These are phyloP conservation scores for Rhizopogon sp. DNA, from an alignment of 768 basidiomycete genomes.

Conservation along the genomic window DNA sequence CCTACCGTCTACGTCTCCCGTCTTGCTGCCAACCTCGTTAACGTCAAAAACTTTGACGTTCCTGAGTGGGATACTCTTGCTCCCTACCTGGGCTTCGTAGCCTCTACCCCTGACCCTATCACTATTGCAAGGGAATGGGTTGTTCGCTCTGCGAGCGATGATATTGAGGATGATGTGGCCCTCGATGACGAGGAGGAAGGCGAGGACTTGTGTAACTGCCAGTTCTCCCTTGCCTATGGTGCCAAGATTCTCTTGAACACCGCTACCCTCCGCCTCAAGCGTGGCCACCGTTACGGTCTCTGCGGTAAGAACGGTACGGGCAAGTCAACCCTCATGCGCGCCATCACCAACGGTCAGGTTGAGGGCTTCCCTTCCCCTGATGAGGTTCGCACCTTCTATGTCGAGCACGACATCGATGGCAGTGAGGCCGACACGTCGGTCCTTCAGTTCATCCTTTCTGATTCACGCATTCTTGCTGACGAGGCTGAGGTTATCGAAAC, in stretches of 20 bases:
- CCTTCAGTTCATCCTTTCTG: constrained; percentile 79
- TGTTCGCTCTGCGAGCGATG: constrained; percentile 82
- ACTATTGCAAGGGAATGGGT: constrained; percentile 79
- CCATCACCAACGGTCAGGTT: constrained; percentile 92
- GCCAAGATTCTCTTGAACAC: constrained; percentile 98
- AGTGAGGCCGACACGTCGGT: constrained; percentile 90
- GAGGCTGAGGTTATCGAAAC: constrained; percentile 74
- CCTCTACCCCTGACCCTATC: constrained; percentile 59
- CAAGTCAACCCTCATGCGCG: constrained; percentile 92
- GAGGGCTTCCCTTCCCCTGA: constrained; percentile 98
- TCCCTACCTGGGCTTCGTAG: constrained; percentile 67
- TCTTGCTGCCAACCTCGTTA: constrained; percentile 84
- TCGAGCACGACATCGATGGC: constrained; percentile 98
- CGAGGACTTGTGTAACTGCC: constrained; percentile 98
- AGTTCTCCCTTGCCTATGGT: constrained; percentile 98
- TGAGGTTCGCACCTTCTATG: constrained; percentile 98
- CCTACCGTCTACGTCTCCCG: constrained; percentile 65
- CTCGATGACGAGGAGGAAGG: constrained; percentile 94
- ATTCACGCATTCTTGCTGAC: constrained; percentile 73
- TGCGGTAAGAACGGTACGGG: constrained; percentile 99
- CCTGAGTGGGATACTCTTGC: constrained; percentile 81
- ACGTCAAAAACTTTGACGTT: constrained; percentile 88
- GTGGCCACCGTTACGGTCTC: constrained; percentile 97
- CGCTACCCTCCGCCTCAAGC: constrained; percentile 93
- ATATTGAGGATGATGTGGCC: constrained; percentile 59